Evolutionary conservation across 768 basidiomycete species (phyloP), one percentile per base, ranked within the genome.

Genomic region (Solioccasus polychromus): DNA sequence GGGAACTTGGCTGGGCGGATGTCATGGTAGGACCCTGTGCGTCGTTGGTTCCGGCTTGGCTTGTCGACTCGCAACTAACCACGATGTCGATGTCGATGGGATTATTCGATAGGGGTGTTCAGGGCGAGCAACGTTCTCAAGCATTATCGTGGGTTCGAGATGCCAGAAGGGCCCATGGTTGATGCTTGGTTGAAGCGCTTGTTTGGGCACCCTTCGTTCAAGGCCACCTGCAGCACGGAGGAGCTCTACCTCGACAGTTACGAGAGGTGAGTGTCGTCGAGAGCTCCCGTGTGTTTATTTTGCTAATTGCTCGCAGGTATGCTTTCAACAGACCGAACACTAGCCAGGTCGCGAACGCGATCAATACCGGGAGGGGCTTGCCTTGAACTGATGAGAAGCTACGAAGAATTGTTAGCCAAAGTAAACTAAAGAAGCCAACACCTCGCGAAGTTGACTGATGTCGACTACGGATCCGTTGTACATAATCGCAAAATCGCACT

Each of bases 311-410:
- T 5, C 14, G 6, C 48, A 88, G 86, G 57, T 88, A 88, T 55
- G 85, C 86, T 0, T 82, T 79, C 58, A 89, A 89, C 56, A 72
- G 85, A 24, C 83, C 86, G 3, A 83, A 87, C 57, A 87, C 85
- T 4, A 86, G 85, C 53, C 81, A 82, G 54, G 82, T 86, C 10
- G 85, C 85, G 5, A 80, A 78, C 51, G 86, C 86, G 4, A 88
- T 88, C 54, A 88, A 88, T 48, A 62, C 77, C 7, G 85, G 85
- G 18, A 73, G 70, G 40, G 74, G 69, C 0, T 64, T 88, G 24
- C 86, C 86, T 42, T 88, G 68, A 82, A n/a, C n/a, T n/a, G n/a
- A n/a, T n/a, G n/a, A n/a, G n/a, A n/a, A n/a, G n/a, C n/a, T n/a
- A n/a, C n/a, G n/a, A n/a, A 15, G 15, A 25, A 30, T 22, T 17